phyloP scores from a whole-genome alignment of 768 basidiomycete species.

The Glaciozyma antarctica region DNA sequence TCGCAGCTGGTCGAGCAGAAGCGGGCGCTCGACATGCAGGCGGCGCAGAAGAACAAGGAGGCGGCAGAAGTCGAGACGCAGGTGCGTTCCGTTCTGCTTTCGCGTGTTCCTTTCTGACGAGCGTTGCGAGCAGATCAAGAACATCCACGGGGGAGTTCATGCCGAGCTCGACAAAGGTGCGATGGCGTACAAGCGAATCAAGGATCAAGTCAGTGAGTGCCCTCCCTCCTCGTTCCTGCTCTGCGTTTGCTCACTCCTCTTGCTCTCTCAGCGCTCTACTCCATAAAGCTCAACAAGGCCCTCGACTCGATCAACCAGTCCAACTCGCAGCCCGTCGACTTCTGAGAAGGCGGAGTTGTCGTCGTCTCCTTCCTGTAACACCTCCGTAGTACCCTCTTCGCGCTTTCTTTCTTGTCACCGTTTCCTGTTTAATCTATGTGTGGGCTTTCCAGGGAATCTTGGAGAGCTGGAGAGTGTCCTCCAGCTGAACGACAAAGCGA shows the following conservation, averaged over 20 bases:
- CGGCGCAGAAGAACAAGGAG: conserved; percentile 26
- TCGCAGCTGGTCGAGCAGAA: conserved; percentile 5
- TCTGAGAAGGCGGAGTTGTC: neutral
- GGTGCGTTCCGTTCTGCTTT: conserved; percentile 4
- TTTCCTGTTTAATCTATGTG: no score
- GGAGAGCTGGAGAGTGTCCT: no score
- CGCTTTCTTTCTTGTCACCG: no score
- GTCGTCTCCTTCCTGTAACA: no score
- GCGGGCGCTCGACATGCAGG: conserved; percentile 17
- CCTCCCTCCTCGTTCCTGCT: neutral
- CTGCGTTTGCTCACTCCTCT: neutral
- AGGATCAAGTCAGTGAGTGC: conserved; percentile 24
- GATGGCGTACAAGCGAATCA: conserved; percentile 28
- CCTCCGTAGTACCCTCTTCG: no score
- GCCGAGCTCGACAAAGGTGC: conserved; percentile 26
- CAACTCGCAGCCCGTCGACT: conserved; percentile 5
- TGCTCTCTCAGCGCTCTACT: conserved; percentile 1
- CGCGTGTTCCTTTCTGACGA: neutral
- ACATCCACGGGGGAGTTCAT: conserved; percentile 12
- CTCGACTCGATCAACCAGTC: conserved; percentile 28
- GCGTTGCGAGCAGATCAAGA: conserved; percentile 13
- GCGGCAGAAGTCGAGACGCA: conserved; percentile 20
- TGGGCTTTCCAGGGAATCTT: no score
- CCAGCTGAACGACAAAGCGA: no score
- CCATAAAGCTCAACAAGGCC: conserved; percentile 24